These are phyloP conservation scores for Penicillium sp. DNA, from an alignment of 2,329 filamentous ascomycete genomes.

Conservation along the genomic window DNA sequence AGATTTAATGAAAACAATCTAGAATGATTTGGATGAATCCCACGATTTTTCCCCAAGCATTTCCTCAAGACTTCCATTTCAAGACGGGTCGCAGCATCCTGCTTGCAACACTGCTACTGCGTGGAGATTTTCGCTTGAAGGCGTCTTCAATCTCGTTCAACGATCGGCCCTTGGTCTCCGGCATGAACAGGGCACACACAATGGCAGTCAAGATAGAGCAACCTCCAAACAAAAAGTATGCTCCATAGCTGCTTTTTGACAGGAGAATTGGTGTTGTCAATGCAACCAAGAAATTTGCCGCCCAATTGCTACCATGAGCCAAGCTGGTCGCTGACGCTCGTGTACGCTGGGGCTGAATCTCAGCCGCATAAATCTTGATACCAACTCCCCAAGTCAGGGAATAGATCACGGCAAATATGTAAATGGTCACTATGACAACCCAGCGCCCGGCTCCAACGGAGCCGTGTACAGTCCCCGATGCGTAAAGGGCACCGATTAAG, in stretches of 20 bases:
- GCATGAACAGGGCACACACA: constrained; percentile 49
- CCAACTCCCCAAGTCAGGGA: constrained; percentile 55
- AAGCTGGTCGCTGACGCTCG: constrained; percentile 56
- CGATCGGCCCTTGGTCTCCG: constrained; percentile 51
- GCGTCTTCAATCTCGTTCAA: constrained; percentile 54
- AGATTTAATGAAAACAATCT: too few species aligned
- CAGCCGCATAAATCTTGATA: constrained; percentile 57
- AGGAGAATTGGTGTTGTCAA: constrained; percentile 47
- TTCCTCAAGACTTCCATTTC: background rate
- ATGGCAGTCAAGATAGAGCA: constrained; percentile 41
- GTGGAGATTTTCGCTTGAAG: constrained; percentile 35
- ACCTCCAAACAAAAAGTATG: constrained; percentile 50
- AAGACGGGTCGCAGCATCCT: background rate
- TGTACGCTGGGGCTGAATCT: constrained; percentile 59
- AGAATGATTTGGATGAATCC: background rate
- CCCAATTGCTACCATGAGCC: constrained; percentile 55
- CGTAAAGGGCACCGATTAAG: constrained; percentile 35
- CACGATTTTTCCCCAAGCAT: background rate
- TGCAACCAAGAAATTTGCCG: constrained; percentile 47
- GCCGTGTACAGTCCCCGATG: constrained; percentile 30
- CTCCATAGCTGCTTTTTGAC: constrained; percentile 44
- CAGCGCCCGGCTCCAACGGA: constrained; percentile 28
- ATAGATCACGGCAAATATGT: constrained; percentile 25
- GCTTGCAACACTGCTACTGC: background rate
- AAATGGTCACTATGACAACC: constrained; percentile 28